Percentiles rank a stretch among this genome's conserved stretches.
Evolutionary conservation across 2,329 filamentous ascomycete species (phyloP).

Genomic region (Ascochyta fabae): DNA sequence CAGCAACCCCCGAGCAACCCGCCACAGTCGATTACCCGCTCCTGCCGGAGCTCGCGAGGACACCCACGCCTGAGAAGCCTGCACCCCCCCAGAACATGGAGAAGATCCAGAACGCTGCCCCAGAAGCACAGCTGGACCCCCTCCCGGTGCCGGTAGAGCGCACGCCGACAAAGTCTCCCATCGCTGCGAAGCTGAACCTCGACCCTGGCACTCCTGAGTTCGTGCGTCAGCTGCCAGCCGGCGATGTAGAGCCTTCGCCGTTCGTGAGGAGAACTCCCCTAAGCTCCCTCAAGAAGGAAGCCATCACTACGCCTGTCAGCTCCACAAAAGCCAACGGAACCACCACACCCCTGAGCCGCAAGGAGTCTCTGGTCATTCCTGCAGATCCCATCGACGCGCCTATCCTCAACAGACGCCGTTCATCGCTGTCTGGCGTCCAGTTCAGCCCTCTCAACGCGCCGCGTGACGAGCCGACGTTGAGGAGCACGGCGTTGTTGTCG

Average conservation of each 20-base stretch:
- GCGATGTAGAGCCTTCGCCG: conserved; percentile 45
- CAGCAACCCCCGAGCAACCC: conserved; percentile 30
- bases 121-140: conserved; percentile 21
- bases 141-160: conserved; percentile 5
- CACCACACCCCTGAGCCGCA: conserved; percentile 33
- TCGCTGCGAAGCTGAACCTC: conserved; percentile 32
- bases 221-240: conserved; percentile 34
- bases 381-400: conserved; percentile 45
- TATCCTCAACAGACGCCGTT: conserved; percentile 44
- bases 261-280: conserved; percentile 38
- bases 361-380: conserved; percentile 28
- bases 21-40: conserved; percentile 13
- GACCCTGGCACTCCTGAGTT: conserved; percentile 40
- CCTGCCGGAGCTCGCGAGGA: conserved; percentile 5
- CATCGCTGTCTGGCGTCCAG: conserved; percentile 42
- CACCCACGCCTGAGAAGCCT: conserved; percentile 19
- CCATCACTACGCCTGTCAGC: conserved; percentile 35
- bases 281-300: conserved; percentile 27
- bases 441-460: conserved; percentile 44
- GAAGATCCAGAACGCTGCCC: conserved; percentile 1
- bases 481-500: conserved; percentile 44
- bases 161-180: conserved; percentile 36
- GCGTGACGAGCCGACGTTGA: conserved; percentile 38
- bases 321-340: conserved; percentile 17
- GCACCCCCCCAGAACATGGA: conserved; percentile 1